A percentile compares a stretch with the other conserved stretches of the same genome.
Conservation (phyloP, 108 stramenopile species). For the Heterococcus sp. region DNA sequence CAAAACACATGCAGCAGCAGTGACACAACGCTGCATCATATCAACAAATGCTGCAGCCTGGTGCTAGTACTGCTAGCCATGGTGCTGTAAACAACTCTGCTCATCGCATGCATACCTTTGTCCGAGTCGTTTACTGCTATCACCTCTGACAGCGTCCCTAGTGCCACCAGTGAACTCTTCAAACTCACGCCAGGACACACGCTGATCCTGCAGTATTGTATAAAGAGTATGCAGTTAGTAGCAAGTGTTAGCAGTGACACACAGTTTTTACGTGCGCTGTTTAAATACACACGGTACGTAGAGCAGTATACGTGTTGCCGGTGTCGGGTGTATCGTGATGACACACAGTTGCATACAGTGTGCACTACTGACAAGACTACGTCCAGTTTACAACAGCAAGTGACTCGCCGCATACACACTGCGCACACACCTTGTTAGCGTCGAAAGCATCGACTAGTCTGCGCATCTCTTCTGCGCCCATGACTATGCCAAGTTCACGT, state of each 20-base stretch:
- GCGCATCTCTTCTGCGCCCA: slow-evolving; percentile 12
- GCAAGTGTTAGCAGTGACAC: not conserved
- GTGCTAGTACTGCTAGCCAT: too few relatives aligned
- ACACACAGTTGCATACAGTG: too few relatives aligned
- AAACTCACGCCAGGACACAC: slow-evolving; percentile 22
- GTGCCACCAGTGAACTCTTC: slow-evolving; percentile 26
- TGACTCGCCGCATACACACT: not conserved
- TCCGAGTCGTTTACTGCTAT: slow-evolving; percentile 16
- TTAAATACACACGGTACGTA: not conserved
- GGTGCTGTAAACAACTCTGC: too few relatives aligned
- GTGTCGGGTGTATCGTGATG: too few relatives aligned
- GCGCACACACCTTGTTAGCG: not conserved
- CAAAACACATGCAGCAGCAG: too few relatives aligned
- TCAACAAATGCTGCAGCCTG: too few relatives aligned
- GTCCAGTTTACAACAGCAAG: too few relatives aligned
- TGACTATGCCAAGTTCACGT: slow-evolving; percentile 35
- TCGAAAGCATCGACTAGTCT: not conserved
- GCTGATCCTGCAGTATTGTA: slow-evolving; percentile 10
- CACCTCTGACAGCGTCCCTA: slow-evolving; percentile 18
- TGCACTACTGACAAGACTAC: too few relatives aligned
- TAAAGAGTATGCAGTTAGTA: not conserved
- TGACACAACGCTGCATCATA: too few relatives aligned
- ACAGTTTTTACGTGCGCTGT: not conserved
- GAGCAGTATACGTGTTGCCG: not conserved
- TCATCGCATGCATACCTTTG: too few relatives aligned